Conservation (phyloP, 257 asterid species). For the Gardenia jasminoides region DNA sequence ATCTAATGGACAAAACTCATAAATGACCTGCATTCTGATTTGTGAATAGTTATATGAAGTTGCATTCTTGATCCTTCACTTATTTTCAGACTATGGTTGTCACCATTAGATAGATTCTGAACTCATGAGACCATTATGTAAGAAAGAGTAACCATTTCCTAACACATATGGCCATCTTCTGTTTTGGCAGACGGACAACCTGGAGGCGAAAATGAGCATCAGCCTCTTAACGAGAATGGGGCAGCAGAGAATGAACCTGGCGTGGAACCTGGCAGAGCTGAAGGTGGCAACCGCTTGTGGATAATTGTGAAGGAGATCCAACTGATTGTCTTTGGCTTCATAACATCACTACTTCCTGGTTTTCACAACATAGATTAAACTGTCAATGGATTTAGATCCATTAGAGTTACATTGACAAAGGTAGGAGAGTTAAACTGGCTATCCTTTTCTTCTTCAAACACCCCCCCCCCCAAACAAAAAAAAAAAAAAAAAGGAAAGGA, state of each 20-base stretch:
- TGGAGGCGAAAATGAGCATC: constrained; percentile 55
- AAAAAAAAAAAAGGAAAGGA: too few species aligned
- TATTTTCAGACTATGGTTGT: not conserved
- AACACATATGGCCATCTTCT: not conserved
- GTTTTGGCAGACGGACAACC: constrained; percentile 50
- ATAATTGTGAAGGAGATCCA: constrained; percentile 76
- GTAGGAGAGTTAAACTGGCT: not conserved
- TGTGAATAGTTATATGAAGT: not conserved
- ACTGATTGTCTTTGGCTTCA: constrained; percentile 87
- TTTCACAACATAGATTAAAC: constrained; percentile 76
- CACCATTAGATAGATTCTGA: not conserved
- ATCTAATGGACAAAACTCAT: not conserved
- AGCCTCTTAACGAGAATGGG: constrained; percentile 41
- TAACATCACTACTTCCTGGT: constrained; percentile 92
- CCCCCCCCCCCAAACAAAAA: too few species aligned
- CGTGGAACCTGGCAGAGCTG: constrained; percentile 47
- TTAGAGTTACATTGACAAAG: not conserved
- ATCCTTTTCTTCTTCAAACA: not conserved
- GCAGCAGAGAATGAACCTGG: constrained; percentile 47
- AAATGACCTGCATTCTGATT: not conserved
- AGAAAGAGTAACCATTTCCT: not conserved
- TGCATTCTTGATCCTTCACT: not conserved
- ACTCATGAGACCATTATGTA: not conserved
- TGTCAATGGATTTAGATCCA: constrained; percentile 7
- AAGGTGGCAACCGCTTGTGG: constrained; percentile 71